Percentiles rank a stretch among this genome's conserved stretches.
Conservation (phyloP, 371 early-diverging fungal genomes). For the Rhizopus sp. region DNA sequence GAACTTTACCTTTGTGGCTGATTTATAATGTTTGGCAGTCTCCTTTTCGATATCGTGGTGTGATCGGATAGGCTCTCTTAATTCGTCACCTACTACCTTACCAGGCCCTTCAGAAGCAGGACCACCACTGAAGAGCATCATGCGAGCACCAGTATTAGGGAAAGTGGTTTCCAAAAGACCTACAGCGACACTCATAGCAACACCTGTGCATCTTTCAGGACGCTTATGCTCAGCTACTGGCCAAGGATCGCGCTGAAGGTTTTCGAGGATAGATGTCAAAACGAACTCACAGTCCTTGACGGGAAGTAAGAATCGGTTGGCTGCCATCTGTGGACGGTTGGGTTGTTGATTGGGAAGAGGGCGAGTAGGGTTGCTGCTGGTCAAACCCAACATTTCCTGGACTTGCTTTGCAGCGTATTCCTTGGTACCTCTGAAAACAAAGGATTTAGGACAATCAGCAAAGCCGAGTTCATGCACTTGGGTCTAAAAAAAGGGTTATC, state of each 20-base stretch:
- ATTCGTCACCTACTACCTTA: conserved; percentile 90
- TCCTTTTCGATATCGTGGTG: conserved; percentile 98
- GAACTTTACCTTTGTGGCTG: conserved; percentile 75
- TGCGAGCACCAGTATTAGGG: conserved; percentile 93
- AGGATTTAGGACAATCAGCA: conserved; percentile 94
- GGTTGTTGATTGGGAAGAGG: conserved; percentile 54
- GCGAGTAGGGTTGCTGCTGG: conserved; percentile 51
- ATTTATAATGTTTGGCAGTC: conserved; percentile 88
- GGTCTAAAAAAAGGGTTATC: conserved; percentile 48
- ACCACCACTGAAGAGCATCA: conserved; percentile 98
- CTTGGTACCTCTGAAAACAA: conserved; percentile 98
- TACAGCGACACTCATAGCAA: conserved; percentile 96
- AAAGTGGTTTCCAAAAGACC: conserved; percentile 93
- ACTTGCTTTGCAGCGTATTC: conserved; percentile 95
- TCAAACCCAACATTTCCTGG: conserved; percentile 92
- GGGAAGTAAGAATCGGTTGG: conserved; percentile 85
- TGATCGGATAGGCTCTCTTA: conserved; percentile 95
- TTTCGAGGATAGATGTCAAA: conserved; percentile 92
- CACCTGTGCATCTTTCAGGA: conserved; percentile 97
- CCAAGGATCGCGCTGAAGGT: conserved; percentile 99
- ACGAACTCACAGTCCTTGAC: conserved; percentile 95
- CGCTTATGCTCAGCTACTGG: conserved; percentile 94
- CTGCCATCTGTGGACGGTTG: conserved; percentile 57
- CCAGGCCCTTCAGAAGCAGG: conserved; percentile 99
- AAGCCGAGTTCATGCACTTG: conserved; percentile 96